Percentiles rank a stretch among this genome's conserved stretches.
phyloP scores from a whole-genome alignment of 2,329 filamentous ascomycete genomes.

The Colletotrichum chrysophilum region DNA sequence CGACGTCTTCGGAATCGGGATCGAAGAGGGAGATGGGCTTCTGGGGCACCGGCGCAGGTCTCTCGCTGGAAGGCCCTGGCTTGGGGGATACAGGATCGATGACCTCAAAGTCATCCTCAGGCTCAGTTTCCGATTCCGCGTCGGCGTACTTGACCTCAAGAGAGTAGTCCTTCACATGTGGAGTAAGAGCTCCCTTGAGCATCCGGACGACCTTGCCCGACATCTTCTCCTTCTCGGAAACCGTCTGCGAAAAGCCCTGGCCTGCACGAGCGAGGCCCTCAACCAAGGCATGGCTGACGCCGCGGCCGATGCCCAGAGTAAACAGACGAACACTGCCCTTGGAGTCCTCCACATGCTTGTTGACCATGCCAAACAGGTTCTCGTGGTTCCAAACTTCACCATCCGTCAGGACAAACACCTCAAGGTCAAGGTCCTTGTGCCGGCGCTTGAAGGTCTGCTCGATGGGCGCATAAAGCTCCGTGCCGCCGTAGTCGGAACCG shows the following conservation, averaged over 20 bases:
- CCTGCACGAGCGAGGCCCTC: slow-evolving; percentile 60
- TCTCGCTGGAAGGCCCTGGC: slow-evolving; percentile 23
- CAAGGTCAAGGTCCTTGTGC: slow-evolving; percentile 51
- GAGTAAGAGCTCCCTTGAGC: slow-evolving; percentile 73
- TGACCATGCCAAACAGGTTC: slow-evolving; percentile 49
- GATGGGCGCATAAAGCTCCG: slow-evolving; percentile 54
- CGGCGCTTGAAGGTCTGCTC: slow-evolving; percentile 47
- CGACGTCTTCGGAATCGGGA: slow-evolving; percentile 39
- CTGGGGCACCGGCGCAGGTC: slow-evolving; percentile 24
- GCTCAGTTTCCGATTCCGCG: slow-evolving; percentile 19
- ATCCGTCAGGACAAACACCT: slow-evolving; percentile 62
- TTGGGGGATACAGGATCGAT: slow-evolving; percentile 56
- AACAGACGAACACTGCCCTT: slow-evolving; percentile 56
- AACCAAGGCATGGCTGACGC: slow-evolving; percentile 56
- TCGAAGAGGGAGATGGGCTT: slow-evolving; percentile 67
- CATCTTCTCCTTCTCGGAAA: slow-evolving; percentile 68
- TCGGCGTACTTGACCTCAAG: slow-evolving; percentile 65
- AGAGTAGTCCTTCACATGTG: slow-evolving; percentile 68
- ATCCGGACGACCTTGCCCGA: slow-evolving; percentile 74
- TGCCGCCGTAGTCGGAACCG: slow-evolving; percentile 55
- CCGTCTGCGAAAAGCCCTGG: slow-evolving; percentile 65
- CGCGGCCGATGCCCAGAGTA: slow-evolving; percentile 57
- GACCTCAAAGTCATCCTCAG: slow-evolving; percentile 64
- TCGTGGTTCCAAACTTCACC: slow-evolving; percentile 58
- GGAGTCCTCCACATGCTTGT: slow-evolving; percentile 40